Evolutionary conservation across 163 green algal species (phyloP), one percentile per base, ranked within the genome.

Genomic region (Chloromonas sp.): DNA sequence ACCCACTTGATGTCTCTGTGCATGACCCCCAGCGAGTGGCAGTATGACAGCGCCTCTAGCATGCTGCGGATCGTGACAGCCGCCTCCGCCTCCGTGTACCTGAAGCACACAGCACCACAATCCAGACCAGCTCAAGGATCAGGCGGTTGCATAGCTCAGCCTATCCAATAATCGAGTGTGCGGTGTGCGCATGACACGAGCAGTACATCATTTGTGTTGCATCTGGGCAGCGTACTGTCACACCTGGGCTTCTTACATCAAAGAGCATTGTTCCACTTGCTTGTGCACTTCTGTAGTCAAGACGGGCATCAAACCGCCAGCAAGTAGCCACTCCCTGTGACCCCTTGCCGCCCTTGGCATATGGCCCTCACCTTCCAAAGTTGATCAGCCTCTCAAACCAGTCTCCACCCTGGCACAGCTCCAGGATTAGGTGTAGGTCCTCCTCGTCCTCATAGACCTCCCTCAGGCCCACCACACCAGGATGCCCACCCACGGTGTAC

Each of bases 21-120:
- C 59, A 94, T 91, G 61, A 97, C 92, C 3, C 92, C 92, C 76
- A 96, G 86, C 15, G 84, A 90, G 86, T 97, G 94, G 87, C 94
- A 96, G 83, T 96, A 92, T 5, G 90, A 91, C 59, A 97, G 93
- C 57, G 96, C 92, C 79, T 88, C 87, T 13, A 91, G 86, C 36
- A 97, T 94, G n/a, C 74, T 87, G 58, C 83, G 81, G 1, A 85
- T 81, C 36, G 71, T 70, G 59, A 74, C 36, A 0, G 94, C 92
- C 57, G 94, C 94, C 82, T 94, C 90, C 74, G 92, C 91, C 87
- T 97, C 94, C 61, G 89, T 93, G 88, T 97, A 98, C 87, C 96
- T 92, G 13, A 11, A 70, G 57, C 15, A 60, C 1, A 13, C 66
- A 81, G 1, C 36, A 61, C 15, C 36, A 81, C 15, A 58, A 8